Percentiles rank a stretch among this genome's conserved stretches.
Conservation (phyloP, 2,329 filamentous ascomycete species). For the Ramularia endophylla region DNA sequence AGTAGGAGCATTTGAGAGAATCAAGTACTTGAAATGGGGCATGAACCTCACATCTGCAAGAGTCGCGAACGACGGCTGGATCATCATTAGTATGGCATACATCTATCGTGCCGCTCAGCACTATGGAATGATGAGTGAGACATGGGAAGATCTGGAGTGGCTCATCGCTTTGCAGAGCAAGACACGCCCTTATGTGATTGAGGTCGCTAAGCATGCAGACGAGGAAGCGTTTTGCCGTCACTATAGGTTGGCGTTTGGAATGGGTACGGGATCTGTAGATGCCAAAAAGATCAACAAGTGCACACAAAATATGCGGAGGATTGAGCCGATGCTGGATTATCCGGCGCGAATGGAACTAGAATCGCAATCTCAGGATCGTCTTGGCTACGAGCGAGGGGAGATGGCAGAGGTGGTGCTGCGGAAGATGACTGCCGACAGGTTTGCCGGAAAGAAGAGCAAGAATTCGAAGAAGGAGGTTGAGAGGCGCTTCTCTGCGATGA, state of each 20-base stretch:
- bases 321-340: neutral
- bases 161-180: slow-evolving; percentile 1
- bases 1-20: neutral
- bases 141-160: slow-evolving; percentile 4
- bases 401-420: slow-evolving; percentile 1
- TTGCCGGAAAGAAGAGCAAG: no score
- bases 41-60: neutral
- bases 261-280: neutral
- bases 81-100: neutral
- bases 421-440: no score
- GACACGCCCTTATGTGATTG: neutral
- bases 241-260: neutral
- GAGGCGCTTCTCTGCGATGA: no score
- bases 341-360: neutral
- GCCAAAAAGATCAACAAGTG: neutral
- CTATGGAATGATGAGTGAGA: neutral
- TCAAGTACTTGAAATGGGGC: neutral
- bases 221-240: neutral
- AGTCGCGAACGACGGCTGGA: slow-evolving; percentile 4
- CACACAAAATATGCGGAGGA: neutral
- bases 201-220: slow-evolving; percentile 1
- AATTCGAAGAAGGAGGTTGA: no score
- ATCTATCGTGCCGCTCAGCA: slow-evolving; percentile 3
- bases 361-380: neutral
- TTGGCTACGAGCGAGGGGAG: slow-evolving; percentile 1